Evolutionary conservation across 495 filamentous ascomycete genomes (phyloP).

Genomic region (Hypoxylon intermedium): DNA sequence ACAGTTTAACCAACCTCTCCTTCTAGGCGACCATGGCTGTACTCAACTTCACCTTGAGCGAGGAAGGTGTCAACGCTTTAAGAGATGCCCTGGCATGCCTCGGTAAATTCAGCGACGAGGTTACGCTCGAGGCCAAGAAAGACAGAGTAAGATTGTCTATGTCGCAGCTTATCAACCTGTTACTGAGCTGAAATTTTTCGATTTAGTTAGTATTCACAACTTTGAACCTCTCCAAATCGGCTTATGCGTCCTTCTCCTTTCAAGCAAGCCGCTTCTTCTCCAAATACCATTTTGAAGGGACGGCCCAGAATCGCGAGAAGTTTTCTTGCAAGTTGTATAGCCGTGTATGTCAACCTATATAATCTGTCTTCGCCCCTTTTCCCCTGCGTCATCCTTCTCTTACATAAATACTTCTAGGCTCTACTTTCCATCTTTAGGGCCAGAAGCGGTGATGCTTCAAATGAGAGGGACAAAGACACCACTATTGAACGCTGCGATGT

Average conservation of each 20-base stretch:
- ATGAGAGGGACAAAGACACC: conserved; percentile 70
- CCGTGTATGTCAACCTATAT: conserved; percentile 43
- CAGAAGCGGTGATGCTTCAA: conserved; percentile 46
- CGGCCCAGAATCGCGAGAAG: conserved; percentile 52
- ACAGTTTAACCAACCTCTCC: background rate
- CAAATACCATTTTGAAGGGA: conserved; percentile 69
- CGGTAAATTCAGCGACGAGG: conserved; percentile 88
- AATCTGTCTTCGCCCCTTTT: background rate
- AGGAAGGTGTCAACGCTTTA: conserved; percentile 73
- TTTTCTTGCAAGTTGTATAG: conserved; percentile 58
- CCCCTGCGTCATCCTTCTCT: too few species aligned
- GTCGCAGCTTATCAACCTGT: background rate
- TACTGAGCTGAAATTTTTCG: conserved; percentile 15
- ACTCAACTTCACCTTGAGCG: conserved; percentile 79
- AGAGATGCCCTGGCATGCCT: conserved; percentile 89
- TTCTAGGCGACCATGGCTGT: conserved; percentile 62
- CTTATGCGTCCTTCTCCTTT: conserved; percentile 83
- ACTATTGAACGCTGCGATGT: conserved; percentile 89
- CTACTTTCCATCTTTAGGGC: conserved; percentile 54
- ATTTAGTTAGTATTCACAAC: conserved; percentile 78
- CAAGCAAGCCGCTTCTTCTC: conserved; percentile 80
- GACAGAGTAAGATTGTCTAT: conserved; percentile 63
- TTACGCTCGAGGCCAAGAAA: conserved; percentile 81
- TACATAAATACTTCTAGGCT: conserved; percentile 40
- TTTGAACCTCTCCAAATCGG: conserved; percentile 91